A percentile compares a stretch with the other conserved stretches of the same genome.
Evolutionary conservation across 768 basidiomycete species (phyloP).

Genomic region (Mycena metata): DNA sequence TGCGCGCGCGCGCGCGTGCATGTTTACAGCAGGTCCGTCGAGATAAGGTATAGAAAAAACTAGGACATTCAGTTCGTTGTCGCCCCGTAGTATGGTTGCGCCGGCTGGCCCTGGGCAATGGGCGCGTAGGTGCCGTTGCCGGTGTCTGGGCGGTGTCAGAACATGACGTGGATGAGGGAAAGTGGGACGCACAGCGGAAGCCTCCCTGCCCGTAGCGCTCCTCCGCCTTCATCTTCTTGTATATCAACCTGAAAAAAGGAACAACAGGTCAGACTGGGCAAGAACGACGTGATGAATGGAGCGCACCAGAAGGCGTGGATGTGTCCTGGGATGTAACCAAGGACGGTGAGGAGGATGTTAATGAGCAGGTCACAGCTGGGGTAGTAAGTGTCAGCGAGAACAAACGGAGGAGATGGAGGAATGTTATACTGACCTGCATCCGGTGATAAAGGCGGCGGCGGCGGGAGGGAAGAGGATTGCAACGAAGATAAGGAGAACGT

Average conservation of each 20-base stretch:
- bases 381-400: no score
- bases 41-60: neutral
- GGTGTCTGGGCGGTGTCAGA: constrained; percentile 37
- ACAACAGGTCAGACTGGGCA: no score
- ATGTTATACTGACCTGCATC: no score
- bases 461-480: constrained; percentile 42
- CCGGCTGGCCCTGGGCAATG: constrained; percentile 38
- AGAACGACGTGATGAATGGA: no score
- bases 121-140: constrained; percentile 49
- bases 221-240: constrained; percentile 90
- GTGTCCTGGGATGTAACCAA: constrained; percentile 84
- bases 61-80: constrained; percentile 25
- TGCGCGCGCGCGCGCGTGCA: neutral
- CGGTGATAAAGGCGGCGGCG: constrained; percentile 72
- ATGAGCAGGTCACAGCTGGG: constrained; percentile 81
- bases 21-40: no score
- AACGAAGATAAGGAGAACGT: constrained; percentile 85
- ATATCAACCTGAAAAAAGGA: constrained; percentile 66
- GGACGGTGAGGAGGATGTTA: constrained; percentile 81
- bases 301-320: constrained; percentile 81
- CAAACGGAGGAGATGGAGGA: no score
- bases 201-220: constrained; percentile 84
- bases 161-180: neutral
- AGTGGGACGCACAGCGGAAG: constrained; percentile 73
- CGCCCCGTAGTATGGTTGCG: constrained; percentile 39